Conservation (phyloP, 2,329 filamentous ascomycete genomes). For the Sporothrix globosa region DNA sequence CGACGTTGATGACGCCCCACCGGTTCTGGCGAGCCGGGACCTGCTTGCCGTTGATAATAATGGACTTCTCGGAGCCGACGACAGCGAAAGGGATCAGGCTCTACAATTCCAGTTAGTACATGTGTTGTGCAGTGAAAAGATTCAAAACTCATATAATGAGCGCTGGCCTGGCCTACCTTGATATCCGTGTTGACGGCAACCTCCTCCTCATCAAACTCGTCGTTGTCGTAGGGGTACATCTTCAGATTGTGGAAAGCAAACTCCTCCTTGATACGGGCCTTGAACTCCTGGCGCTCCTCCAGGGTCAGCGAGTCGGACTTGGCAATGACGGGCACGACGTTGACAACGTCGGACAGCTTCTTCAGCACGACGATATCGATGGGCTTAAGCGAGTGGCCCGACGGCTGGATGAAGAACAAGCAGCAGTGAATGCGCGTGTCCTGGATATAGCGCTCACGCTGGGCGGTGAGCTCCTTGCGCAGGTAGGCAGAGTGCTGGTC, state of each 20-base stretch:
- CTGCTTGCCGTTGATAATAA: slow-evolving; percentile 96
- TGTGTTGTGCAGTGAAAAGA: too few relatives aligned
- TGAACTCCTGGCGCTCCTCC: slow-evolving; percentile 94
- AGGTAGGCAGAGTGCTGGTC: slow-evolving; percentile 99
- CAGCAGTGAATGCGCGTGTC: slow-evolving; percentile 99
- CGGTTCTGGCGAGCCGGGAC: slow-evolving; percentile 97
- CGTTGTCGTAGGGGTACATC: slow-evolving; percentile 99
- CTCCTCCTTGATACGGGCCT: slow-evolving; percentile 99
- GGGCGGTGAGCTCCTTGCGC: slow-evolving; percentile 97
- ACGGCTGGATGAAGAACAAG: slow-evolving; percentile 99
- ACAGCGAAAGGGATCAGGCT: slow-evolving; percentile 96
- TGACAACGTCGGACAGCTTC: slow-evolving; percentile 99
- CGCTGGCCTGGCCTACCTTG: slow-evolving; percentile 66
- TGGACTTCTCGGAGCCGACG: slow-evolving; percentile 96
- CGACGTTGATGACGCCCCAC: slow-evolving; percentile 99
- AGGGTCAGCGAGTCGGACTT: slow-evolving; percentile 96
- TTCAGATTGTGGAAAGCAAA: slow-evolving; percentile 99
- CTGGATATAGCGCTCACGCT: slow-evolving; percentile 98
- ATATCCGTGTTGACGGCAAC: slow-evolving; percentile 90
- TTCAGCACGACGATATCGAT: slow-evolving; percentile 99
- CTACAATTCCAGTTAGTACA: slow-evolving; percentile 49
- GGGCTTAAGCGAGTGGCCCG: slow-evolving; percentile 96
- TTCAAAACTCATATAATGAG: not conserved
- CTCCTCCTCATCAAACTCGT: slow-evolving; percentile 98
- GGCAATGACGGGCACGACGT: slow-evolving; percentile 97